A percentile compares a stretch with the other conserved stretches of the same genome.
phyloP scores from a whole-genome alignment of 2,329 filamentous ascomycete genomes.

The Monosporascus sp. region DNA sequence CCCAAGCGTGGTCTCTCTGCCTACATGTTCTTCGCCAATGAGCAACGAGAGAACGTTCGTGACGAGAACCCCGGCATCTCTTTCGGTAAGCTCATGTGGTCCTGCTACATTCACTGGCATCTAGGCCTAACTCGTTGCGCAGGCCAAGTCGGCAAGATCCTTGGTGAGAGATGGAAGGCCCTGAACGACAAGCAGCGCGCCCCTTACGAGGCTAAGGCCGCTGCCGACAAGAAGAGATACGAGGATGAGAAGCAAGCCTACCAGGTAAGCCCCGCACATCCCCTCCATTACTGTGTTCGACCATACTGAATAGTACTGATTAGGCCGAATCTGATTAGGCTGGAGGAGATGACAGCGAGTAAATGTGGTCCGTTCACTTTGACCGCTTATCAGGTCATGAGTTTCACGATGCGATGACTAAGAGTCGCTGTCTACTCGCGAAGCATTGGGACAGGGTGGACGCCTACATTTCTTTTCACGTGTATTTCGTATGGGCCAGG shows the following conservation, averaged over 20 bases:
- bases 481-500: conserved; percentile 27
- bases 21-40: conserved; percentile 99
- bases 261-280: conserved; percentile 57
- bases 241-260: conserved; percentile 96
- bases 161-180: conserved; percentile 98
- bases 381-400: conserved; percentile 12
- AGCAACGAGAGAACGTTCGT: conserved; percentile 96
- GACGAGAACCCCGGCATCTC: conserved; percentile 97
- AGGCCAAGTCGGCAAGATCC: conserved; percentile 96
- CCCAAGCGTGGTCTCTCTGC: conserved; percentile 99
- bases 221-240: conserved; percentile 97
- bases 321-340: conserved; percentile 42
- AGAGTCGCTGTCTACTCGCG: conserved; percentile 15
- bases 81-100: conserved; percentile 64
- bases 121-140: conserved; percentile 13
- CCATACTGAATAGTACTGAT: conserved; percentile 15
- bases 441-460: conserved; percentile 18
- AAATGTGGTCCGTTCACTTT: conserved; percentile 5
- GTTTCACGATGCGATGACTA: conserved; percentile 25
- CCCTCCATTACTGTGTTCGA: conserved; percentile 5
- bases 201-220: conserved; percentile 96
- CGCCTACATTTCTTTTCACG: conserved; percentile 22
- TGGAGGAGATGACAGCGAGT: conserved; percentile 50
- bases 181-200: conserved; percentile 86
- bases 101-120: not conserved